Evolutionary conservation across 352 stramenopile species (phyloP), one percentile per base, ranked within the genome.

Genomic region (Globisporangium carolinianum): DNA sequence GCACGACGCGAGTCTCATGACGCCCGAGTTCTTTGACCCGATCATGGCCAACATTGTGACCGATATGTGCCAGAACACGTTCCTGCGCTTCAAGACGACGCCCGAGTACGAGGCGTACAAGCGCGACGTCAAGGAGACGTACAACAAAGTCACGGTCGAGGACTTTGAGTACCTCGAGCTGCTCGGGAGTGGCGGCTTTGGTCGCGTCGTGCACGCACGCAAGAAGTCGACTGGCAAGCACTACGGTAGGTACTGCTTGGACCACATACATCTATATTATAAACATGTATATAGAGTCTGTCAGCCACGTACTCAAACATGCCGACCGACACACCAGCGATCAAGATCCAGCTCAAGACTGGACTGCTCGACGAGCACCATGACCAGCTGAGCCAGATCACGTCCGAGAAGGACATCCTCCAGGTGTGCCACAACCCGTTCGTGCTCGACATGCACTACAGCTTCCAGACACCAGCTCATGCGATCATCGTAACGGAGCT

Each of bases 271-370:
- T 32, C 24, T 32, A 32, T 32, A 32, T 32, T 32, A 32, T 32
- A 2, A 32, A 32, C 24, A 32, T 3, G 24, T 32, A 32, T 32
- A 32, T 32, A 32, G 24, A 32, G 39, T 8, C 39, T 43, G 39
- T 43, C 11, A 12, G 39, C 11, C 39, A 43, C 39, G 39, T 14
- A 43, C 39, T 43, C 39, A 43, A 32, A 9, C 45, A 6, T 55
- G 18, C 3, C n/a, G 38, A 1, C n/a, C 42, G 6, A 15, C 12
- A 47, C 42, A 7, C 46, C 53, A 91, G 79, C 89, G 0, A 96
- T 97, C 71, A 97, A 97, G 62, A 91, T 97, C 58, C 88, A 97
- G 72, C 71, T 95, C 47, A 97, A 97, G 71, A 82, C 78, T 10
- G 85, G 83, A 47, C 65, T 97, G 39, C 54, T 97, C 18, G 86